Percentiles rank a stretch among this genome's conserved stretches.
Conservation (phyloP, 495 filamentous ascomycete genomes). For the Lindgomyces ingoldianus region DNA sequence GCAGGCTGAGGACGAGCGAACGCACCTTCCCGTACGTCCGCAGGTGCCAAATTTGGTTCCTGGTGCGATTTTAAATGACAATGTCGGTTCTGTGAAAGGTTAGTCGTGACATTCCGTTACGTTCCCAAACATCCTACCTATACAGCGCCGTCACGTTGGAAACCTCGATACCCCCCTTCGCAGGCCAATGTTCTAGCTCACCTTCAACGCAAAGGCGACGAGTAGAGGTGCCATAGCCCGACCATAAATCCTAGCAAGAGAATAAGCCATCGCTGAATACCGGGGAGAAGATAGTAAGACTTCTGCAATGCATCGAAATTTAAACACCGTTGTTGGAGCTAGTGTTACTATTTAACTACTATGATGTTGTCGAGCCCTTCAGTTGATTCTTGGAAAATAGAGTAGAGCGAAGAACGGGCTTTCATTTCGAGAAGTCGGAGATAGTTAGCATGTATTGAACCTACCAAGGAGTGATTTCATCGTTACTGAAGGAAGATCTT, state of each 20-base stretch:
- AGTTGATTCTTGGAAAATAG: not conserved
- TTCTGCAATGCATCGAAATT: not conserved
- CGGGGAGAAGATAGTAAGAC: not conserved
- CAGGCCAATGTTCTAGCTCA: not conserved
- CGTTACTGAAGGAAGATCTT: not conserved
- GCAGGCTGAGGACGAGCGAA: not conserved
- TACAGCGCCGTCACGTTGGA: not conserved
- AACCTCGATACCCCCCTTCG: not conserved
- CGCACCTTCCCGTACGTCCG: not conserved
- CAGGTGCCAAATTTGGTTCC: conserved; percentile 2
- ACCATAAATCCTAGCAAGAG: not conserved
- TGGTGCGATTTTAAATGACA: not conserved
- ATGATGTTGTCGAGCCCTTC: not conserved
- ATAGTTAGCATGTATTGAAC: not conserved
- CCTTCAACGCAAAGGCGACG: not conserved
- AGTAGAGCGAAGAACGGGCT: not conserved
- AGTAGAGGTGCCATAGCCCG: not conserved
- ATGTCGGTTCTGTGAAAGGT: not conserved
- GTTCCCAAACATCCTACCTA: not conserved
- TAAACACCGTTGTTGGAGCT: not conserved
- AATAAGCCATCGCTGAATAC: conserved; percentile 1
- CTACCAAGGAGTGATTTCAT: not conserved
- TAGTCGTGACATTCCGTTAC: no score
- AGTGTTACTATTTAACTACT: not conserved
- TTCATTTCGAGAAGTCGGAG: not conserved